Evolutionary conservation across 2,329 filamentous ascomycete species (phyloP).

Genomic region (Rhinocladiella similis): DNA sequence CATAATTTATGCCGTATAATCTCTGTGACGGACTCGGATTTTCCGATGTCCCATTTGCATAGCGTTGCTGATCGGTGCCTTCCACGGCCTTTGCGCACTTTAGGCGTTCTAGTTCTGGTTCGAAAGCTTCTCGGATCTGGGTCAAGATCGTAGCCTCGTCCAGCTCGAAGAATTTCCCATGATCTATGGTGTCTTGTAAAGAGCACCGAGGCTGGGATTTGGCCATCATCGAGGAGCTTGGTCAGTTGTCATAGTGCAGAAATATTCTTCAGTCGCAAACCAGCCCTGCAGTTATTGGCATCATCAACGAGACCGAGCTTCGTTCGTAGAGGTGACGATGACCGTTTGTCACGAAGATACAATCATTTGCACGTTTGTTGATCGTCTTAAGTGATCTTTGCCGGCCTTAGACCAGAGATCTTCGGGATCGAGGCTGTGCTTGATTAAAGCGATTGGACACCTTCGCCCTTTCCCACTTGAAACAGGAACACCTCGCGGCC

Average conservation of each 20-base stretch:
- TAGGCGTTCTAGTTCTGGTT: conserved; percentile 34
- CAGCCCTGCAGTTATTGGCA: conserved; percentile 12
- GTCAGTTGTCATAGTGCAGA: conserved; percentile 13
- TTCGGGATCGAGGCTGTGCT: conserved; percentile 9
- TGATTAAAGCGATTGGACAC: not conserved
- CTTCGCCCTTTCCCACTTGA: not conserved
- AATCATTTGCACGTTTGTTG: not conserved
- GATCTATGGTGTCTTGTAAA: conserved; percentile 24
- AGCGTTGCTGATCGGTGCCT: conserved; percentile 16
- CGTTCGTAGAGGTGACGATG: conserved; percentile 1
- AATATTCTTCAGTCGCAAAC: conserved; percentile 9
- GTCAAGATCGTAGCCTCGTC: conserved; percentile 29
- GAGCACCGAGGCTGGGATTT: conserved; percentile 11
- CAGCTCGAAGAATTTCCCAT: conserved; percentile 24
- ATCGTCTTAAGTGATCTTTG: not conserved
- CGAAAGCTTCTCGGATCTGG: conserved; percentile 32
- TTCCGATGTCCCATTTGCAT: conserved; percentile 24
- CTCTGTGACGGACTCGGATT: conserved; percentile 30
- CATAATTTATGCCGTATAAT: conserved; percentile 35
- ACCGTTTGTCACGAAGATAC: not conserved
- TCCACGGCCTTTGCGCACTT: conserved; percentile 32
- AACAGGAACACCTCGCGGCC: not conserved
- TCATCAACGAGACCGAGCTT: conserved; percentile 12
- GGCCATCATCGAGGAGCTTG: conserved; percentile 13
- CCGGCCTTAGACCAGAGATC: not conserved